These are phyloP conservation scores for Penicillium vulpinum DNA, from an alignment of 2,329 filamentous ascomycete species.

Conservation along the genomic window DNA sequence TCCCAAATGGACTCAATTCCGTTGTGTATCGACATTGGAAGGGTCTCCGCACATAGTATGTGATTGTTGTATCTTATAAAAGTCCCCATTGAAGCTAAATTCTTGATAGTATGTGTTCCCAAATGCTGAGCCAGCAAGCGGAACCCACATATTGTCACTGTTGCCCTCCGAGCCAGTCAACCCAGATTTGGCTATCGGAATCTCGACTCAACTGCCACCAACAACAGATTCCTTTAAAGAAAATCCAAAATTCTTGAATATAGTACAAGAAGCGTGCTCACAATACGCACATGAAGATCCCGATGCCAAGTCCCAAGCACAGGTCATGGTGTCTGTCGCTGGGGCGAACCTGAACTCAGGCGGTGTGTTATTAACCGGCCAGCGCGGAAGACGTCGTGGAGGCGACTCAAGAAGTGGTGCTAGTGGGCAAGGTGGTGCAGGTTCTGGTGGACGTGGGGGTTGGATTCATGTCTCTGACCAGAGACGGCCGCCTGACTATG, in stretches of 20 bases:
- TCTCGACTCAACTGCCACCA: constrained; percentile 55
- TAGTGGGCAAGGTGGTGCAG: constrained; percentile 59
- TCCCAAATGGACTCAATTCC: constrained; percentile 27
- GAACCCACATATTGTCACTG: constrained; percentile 55
- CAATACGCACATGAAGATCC: constrained; percentile 58
- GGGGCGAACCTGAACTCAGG: constrained; percentile 56
- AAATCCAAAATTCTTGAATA: constrained; percentile 57
- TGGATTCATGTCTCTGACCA: constrained; percentile 64
- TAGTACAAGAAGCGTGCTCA: constrained; percentile 58
- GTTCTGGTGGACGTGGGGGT: constrained; percentile 59
- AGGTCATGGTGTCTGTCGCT: constrained; percentile 60
- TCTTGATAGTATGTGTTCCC: constrained; percentile 51
- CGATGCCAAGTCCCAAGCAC: constrained; percentile 58
- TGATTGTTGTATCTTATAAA: not conserved
- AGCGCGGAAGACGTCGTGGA: constrained; percentile 38
- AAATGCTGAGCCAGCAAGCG: constrained; percentile 38
- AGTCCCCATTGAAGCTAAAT: constrained; percentile 17
- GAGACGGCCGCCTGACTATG: constrained; percentile 62
- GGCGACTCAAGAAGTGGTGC: constrained; percentile 55
- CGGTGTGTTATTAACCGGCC: constrained; percentile 48
- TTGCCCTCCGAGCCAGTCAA: constrained; percentile 57
- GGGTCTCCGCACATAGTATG: constrained; percentile 44
- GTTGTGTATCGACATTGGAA: constrained; percentile 40
- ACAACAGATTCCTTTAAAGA: constrained; percentile 57
- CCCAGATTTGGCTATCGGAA: constrained; percentile 56